These are phyloP conservation scores for Pseudogymnoascus sp. DNA, from an alignment of 2,329 filamentous ascomycete species.

Conservation along the genomic window DNA sequence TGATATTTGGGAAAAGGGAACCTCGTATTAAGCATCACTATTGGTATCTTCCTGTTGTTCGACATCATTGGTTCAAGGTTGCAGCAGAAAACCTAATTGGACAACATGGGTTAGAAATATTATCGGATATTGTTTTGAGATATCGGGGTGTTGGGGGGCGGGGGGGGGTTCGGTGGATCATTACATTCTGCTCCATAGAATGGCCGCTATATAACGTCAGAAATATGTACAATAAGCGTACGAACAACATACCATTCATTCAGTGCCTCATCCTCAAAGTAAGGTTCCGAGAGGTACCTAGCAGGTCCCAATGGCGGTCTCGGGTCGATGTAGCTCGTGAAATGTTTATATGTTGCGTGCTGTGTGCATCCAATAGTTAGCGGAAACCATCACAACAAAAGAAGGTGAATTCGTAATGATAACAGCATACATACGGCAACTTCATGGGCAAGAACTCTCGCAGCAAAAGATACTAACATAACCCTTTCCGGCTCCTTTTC, in stretches of 20 bases:
- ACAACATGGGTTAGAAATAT: background rate
- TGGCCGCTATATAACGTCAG: conserved; percentile 1
- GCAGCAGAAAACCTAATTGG: background rate
- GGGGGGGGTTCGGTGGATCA: background rate
- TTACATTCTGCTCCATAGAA: background rate
- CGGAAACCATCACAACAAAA: background rate
- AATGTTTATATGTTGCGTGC: background rate
- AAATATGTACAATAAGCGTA: background rate
- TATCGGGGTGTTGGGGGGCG: too few species aligned
- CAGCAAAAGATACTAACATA: background rate
- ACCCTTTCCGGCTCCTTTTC: background rate
- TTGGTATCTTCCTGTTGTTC: background rate
- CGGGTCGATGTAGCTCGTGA: background rate
- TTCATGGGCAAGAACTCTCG: background rate
- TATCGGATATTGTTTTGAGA: background rate
- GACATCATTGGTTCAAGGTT: background rate
- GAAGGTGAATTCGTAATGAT: background rate
- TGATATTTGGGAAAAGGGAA: background rate
- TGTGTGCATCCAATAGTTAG: background rate
- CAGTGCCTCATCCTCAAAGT: background rate
- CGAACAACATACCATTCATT: background rate
- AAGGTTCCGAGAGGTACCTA: background rate
- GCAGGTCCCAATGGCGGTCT: background rate
- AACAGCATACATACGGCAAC: background rate
- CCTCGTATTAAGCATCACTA: background rate